Evolutionary conservation across 257 asterid species (phyloP), one percentile per base, ranked within the genome.

Genomic region (Phtheirospermum japonicum): DNA sequence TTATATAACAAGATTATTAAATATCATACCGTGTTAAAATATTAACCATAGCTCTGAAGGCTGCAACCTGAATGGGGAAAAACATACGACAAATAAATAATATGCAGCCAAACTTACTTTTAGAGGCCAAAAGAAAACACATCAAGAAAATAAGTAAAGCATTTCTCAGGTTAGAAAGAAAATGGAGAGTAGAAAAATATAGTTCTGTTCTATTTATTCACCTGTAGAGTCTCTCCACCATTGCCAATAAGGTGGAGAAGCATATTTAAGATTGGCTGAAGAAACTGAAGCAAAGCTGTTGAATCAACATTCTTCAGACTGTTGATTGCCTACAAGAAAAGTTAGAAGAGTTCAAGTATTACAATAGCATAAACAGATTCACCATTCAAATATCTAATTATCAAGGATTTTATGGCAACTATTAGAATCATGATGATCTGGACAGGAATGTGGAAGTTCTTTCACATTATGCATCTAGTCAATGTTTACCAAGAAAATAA

Each of bases 11-110:
- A 36, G 53, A 10, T 63, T 51, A 57, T n/a, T 28, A 32, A 16
- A 61, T 58, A 66, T 14, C 70, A 39, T 83, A 92, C 99, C 99
- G 81, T 64, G 99, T 89, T 79, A 93, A 82, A 77, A 93, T 93
- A 70, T 93, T 93, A 73, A 93, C 99, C 99, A 89, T 93, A 55
- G 99, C 99, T 82, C 99, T 89, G 82, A 93, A 93, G 73, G 99
- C 99, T 51, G 99, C 99, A 77, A 93, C 99, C 99, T 92, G 82
- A 77, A 75, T 49, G 64, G 40, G 49, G 66, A 69, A 74, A 68
- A 60, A 67, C n/a, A 68, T 23, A 53, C 30, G 67, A 71, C 55
- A 59, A 68, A 60, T 9, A 33, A 61, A 43, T 62, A 14, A 56
- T 43, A 71, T 56, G 65, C 54, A 45, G 61, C 55, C 46, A 59